Base-by-base conservation (phyloP, 2,329 filamentous ascomycete genomes). In the Lasiodiplodia sp. region DNA sequence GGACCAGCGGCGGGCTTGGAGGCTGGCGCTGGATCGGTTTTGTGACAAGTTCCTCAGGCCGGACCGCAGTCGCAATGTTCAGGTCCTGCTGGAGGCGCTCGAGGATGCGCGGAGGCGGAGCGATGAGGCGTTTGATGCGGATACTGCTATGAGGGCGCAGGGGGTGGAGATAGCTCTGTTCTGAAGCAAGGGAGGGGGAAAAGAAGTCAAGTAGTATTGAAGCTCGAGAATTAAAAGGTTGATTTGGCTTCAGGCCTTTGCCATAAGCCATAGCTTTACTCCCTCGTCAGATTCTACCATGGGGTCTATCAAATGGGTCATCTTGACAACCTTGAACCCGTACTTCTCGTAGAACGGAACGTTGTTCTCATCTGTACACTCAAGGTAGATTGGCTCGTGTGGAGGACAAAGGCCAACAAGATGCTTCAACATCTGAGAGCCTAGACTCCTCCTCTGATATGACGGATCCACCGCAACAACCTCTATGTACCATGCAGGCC, bases 331-430 rank as follows among this genome's bases (percentile, higher is more conserved):
- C 28, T 55, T 55, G 52, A 55, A 55, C 25, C 52, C 52, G 52
- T n/a, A 37, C 28, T 55, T 55, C 52, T 55, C 52, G 16, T 55
- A 55, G n/a, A 55, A 55, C 25, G 25, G 14, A 16, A 55, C 52
- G 28, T 55, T 55, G 16, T 34, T 34, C 14, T 31, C 52, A 11
- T 55, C 25, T 6, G 52, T 55, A 7, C 52, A 55, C 16, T 55
- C 52, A 12, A 55, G 52, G 52, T 55, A 55, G 25, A 55, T n/a
- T 18, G 52, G 25, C 7, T 34, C 28, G 18, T 10, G 16, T 18
- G 25, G 25, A 31, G 52, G 52, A 25, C 52, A 55, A 16, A 34
- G 25, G 7, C 21, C 18, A 14, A 55, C 7, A n/a, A 55, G 52
- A 34, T 21, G 21, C 28, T 34, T 21, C 14, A 55, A 8, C 52